Evolutionary conservation across 768 basidiomycete genomes (phyloP), one percentile per base, ranked within the genome.

Genomic region (Mycena albidolilacea): DNA sequence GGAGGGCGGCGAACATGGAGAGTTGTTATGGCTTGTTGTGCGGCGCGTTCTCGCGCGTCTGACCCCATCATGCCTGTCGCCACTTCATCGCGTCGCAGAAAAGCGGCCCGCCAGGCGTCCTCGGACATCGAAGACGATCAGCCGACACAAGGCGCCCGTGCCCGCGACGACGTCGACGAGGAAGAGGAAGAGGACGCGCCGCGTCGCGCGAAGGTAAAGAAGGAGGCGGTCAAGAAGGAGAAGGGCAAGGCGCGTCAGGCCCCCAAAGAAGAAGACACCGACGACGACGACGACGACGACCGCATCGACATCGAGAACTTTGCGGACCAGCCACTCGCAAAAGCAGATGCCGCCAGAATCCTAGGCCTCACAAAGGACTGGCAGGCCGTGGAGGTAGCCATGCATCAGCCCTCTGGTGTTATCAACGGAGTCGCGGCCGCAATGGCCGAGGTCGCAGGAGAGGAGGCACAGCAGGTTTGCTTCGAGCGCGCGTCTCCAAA

Each of bases 351-450:
- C 41, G 71, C 79, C 39, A 91, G 87, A 78, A 79, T 95, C 39
- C 82, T 85, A 10, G 91, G 92, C 14, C 83, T 93, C 55, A 81
- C 89, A 0, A 79, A 84, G 1, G 93, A 95, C 80, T 95, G 93
- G 94, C 78, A 85, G 23, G 80, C 81, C 73, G 85, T 93, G 77
- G 83, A 85, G 73, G 83, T 82, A n/a, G 84, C 84, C 57, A 86
- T 90, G 39, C 85, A 88, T 43, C 82, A 82, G 21, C 87, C 84
- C 52, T 85, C 88, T 76, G 65, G 78, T 71, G 82, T 89, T 66
- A 81, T 92, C 60, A 82, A 82, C 63, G 85, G 90, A 76, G 84
- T 92, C 21, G 92, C 87, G 0, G 81, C 86, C 14, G 85, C 90
- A 6, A 83, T 93, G 68, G 92, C 91, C 17, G 93, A 95, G 69